A percentile compares a stretch with the other conserved stretches of the same genome.
Evolutionary conservation across 2,329 filamentous ascomycete genomes (phyloP).

Genomic region (Diaporthe ampelina): DNA sequence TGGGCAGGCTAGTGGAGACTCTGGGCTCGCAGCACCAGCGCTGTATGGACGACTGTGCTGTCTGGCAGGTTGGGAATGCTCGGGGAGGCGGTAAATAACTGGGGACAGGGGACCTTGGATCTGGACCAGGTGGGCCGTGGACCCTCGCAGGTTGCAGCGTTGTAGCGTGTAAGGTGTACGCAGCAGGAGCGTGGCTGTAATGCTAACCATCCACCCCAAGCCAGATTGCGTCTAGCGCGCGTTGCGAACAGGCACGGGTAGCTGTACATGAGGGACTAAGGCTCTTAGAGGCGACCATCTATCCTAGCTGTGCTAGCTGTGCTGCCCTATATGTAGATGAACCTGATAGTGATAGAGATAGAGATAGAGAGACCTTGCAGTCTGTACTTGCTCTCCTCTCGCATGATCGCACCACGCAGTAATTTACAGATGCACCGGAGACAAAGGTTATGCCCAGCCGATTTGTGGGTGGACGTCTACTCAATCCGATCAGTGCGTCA

Average conservation of each 20-base stretch:
- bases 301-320: not conserved
- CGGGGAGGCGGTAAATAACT: constrained; percentile 28
- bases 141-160: constrained; percentile 19
- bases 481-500: not conserved
- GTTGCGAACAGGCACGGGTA: constrained; percentile 9
- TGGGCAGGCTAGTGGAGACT: constrained; percentile 14
- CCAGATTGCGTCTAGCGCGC: constrained; percentile 17
- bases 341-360: not conserved
- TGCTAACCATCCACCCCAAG: constrained; percentile 10
- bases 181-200: constrained; percentile 29
- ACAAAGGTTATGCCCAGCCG: not conserved
- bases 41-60: constrained; percentile 8
- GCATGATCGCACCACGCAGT: not conserved
- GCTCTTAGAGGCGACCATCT: too few species aligned
- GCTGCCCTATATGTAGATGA: not conserved
- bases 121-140: constrained; percentile 20
- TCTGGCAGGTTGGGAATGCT: constrained; percentile 32
- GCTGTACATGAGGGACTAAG: not conserved
- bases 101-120: constrained; percentile 31
- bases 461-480: too few species aligned
- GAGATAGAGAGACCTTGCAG: too few species aligned
- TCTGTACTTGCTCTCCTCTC: not conserved
- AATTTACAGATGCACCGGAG: not conserved
- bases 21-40: constrained; percentile 14
- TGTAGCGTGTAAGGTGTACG: not conserved